Evolutionary conservation across 768 basidiomycete species (phyloP), one percentile per base, ranked within the genome.

Genomic region (Leucocoprinus sp.): DNA sequence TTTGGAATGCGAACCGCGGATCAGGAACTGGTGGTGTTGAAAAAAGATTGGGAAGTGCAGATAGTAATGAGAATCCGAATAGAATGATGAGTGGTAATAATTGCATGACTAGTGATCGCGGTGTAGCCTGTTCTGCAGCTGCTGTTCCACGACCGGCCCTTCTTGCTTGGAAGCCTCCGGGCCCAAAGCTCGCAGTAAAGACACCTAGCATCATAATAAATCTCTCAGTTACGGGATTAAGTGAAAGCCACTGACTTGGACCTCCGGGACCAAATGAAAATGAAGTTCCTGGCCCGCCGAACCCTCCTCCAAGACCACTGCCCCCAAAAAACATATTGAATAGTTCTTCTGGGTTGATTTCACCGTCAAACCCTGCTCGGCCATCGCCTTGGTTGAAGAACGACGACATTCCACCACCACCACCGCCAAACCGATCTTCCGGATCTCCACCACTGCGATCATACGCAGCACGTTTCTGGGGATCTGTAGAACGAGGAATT

Each of bases 261-360:
- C 37, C 37, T 12, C 37, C 37, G 14, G 37, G 37, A n/a, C 37
- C 37, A 23, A 39, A 39, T 11, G 37, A 22, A 23, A 39, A 39
- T 5, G 72, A 71, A 41, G 69, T 66, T 19, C 74, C 78, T 50
- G 74, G 53, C 38, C 75, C 45, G 14, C 26, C 42, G 22, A 50
- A 63, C 59, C 61, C 67, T n/a, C 66, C 74, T 22, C 69, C 71
- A 46, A 39, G 14, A 11, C 70, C 74, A 1, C 74, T 72, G 18
- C 85, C 85, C 14, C 91, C 91, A 61, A 98, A 98, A 77, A 98
- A 96, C 87, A 95, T 93, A 59, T 97, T 95, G 70, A 98, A 98
- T 45, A 98, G 60, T 48, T 97, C 95, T 64, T 97, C 95, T 4
- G 95, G 93, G 46, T 86, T 93, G 54, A 98, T 69, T 64, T 97